Base-by-base conservation (phyloP, 2,329 filamentous ascomycete species). In the Tricladium varicosporioides region DNA sequence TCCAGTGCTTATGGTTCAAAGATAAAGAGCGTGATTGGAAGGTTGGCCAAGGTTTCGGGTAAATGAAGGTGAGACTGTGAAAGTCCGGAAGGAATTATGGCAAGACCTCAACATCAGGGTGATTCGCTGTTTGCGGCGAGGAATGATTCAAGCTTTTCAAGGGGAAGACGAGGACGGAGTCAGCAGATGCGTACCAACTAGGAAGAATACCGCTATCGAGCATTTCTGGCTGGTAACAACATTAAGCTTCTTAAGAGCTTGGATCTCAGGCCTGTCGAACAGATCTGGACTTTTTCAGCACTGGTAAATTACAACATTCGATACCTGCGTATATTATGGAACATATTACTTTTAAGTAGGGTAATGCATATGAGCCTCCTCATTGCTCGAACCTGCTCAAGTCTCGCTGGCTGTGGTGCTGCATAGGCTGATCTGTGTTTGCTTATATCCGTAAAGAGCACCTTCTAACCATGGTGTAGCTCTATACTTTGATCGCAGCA, bases 391-490 rank as follows among this genome's bases (percentile, higher is more conserved):
- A 36, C 31, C 14, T 42, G 14, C 31, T 27, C 46, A 27, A 27
- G 22, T 27, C 31, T 32, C 18, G 48, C 11, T 31, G 31, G 16
- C 18, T 50, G 13, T n/a, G 47, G 19, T 7, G 33, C 43, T 54
- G 58, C 58, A 60, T 60, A 60, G 58, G 45, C 58, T 60, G 58
- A 60, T 58, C 52, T 58, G 51, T 48, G 48, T 7, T 27, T 27
- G 22, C 22, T 27, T 53, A 57, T 55, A 60, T 53, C 60, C 54
- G 54, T 45, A 59, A 56, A 22, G 14, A 40, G 48, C 59, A 59
- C 59, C 59, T 61, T 61, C 59, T 59, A 33, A 61, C 50, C 55
- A 33, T 55, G 57, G 57, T 50, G 59, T 61, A 59, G 59, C 57
- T 58, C 43, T 59, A 45, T 33, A 19, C 48, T 42, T 42, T 44